phyloP scores from a whole-genome alignment of 108 stramenopile genomes.

The Nitzschia palea region DNA sequence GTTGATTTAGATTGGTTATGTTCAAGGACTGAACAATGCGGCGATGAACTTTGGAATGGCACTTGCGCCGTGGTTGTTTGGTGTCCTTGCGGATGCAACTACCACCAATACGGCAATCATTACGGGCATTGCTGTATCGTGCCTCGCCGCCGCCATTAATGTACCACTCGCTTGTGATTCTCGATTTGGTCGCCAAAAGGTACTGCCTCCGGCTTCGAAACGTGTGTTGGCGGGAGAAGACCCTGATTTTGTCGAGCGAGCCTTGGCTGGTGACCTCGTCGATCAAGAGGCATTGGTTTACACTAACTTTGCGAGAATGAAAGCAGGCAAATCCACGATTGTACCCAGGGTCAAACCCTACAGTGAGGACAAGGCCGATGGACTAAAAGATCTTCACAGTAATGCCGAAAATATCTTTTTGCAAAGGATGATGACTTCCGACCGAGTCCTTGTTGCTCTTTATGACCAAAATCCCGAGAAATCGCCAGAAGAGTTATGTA shows the following conservation, averaged over 20 bases:
- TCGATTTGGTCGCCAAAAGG: conserved; percentile 26
- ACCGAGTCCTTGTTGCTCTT: conserved; percentile 22
- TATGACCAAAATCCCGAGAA: conserved; percentile 11
- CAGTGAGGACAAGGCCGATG: conserved; percentile 45
- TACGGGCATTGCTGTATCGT: conserved; percentile 36
- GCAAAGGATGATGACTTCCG: conserved; percentile 18
- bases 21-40: conserved; percentile 53
- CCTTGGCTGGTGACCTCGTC: conserved; percentile 36
- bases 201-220: conserved; percentile 14
- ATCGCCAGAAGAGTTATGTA: conserved; percentile 24
- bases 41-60: conserved; percentile 63
- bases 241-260: conserved; percentile 38
- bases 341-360: conserved; percentile 35
- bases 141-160: conserved; percentile 42
- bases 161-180: conserved; percentile 37
- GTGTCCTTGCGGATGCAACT: conserved; percentile 44
- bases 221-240: conserved; percentile 26
- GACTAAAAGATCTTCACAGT: conserved; percentile 12
- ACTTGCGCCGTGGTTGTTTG: conserved; percentile 55
- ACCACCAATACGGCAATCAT: conserved; percentile 34
- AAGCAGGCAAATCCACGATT: conserved; percentile 24
- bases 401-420: conserved; percentile 23
- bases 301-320: conserved; percentile 26
- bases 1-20: conserved; percentile 37
- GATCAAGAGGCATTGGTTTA: conserved; percentile 27